Conservation (phyloP, 1,284 basidiomycete species). For the Athelia sp. region DNA sequence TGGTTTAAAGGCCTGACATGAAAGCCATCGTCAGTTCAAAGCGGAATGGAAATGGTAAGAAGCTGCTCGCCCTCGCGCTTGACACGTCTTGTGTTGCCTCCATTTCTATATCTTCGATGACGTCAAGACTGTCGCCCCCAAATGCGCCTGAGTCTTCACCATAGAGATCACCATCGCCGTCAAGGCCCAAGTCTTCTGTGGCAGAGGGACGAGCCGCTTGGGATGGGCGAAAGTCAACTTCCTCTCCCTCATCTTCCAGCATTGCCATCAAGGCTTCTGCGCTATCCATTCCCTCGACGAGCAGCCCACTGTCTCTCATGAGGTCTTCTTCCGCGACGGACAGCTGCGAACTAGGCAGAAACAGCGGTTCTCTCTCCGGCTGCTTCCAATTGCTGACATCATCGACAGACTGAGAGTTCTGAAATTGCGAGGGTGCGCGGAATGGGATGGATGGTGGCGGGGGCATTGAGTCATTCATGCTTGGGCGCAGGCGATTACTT, state of each 20-base stretch:
- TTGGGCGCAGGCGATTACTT: neutral
- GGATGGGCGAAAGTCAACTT: slow-evolving; percentile 40
- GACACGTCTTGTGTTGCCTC: slow-evolving; percentile 44
- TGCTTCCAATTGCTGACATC: neutral
- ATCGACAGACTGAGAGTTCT: slow-evolving; percentile 9
- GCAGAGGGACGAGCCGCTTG: slow-evolving; percentile 18
- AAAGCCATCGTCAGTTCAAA: slow-evolving; percentile 1
- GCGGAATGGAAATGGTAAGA: neutral
- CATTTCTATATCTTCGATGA: slow-evolving; percentile 39
- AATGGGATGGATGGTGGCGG: slow-evolving; percentile 12
- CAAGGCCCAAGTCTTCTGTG: slow-evolving; percentile 5
- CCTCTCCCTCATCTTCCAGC: slow-evolving; percentile 63
- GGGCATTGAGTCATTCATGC: slow-evolving; percentile 1
- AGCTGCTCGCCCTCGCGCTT: slow-evolving; percentile 28
- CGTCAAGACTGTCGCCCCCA: slow-evolving; percentile 25
- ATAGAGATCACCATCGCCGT: slow-evolving; percentile 9
- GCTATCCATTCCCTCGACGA: slow-evolving; percentile 54
- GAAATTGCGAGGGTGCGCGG: slow-evolving; percentile 16
- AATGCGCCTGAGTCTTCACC: slow-evolving; percentile 12
- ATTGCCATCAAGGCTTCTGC: slow-evolving; percentile 56
- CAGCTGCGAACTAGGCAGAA: slow-evolving; percentile 55
- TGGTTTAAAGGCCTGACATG: slow-evolving; percentile 48
- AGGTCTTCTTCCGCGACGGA: slow-evolving; percentile 46
- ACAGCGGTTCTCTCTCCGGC: slow-evolving; percentile 46
- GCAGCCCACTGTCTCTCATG: slow-evolving; percentile 54